These are phyloP conservation scores for Lactarius sp. DNA, from an alignment of 768 basidiomycete species.

Conservation along the genomic window DNA sequence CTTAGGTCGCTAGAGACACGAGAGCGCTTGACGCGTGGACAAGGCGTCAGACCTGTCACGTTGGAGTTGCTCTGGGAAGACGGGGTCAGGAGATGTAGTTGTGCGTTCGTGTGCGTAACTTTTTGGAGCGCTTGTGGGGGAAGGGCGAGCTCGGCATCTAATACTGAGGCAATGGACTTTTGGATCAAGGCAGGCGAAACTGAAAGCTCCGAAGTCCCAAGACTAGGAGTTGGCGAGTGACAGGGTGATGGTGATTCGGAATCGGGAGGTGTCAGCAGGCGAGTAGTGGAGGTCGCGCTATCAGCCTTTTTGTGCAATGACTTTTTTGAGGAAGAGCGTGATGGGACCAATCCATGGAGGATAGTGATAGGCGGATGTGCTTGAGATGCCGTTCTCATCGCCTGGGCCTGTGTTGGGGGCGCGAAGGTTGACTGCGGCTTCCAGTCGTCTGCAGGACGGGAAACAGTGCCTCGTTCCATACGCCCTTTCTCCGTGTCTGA, in stretches of 20 bases:
- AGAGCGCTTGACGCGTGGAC: constrained; percentile 14
- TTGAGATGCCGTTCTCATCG: constrained; percentile 1
- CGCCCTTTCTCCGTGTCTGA: constrained; percentile 3
- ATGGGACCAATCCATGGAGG: neutral
- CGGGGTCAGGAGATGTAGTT: neutral
- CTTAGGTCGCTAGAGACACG: constrained; percentile 10
- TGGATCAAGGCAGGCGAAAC: neutral
- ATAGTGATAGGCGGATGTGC: neutral
- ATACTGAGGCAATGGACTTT: constrained; percentile 26
- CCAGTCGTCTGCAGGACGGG: constrained; percentile 2
- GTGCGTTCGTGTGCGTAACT: constrained; percentile 15
- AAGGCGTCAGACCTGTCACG: neutral
- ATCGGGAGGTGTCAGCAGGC: constrained; percentile 16
- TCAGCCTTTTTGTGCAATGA: constrained; percentile 12
- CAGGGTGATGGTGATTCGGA: neutral
- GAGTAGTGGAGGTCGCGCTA: constrained; percentile 25
- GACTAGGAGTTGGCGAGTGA: constrained; percentile 15
- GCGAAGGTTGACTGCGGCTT: neutral
- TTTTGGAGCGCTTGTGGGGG: constrained; percentile 25
- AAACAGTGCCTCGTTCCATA: neutral
- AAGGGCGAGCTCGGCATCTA: constrained; percentile 25
- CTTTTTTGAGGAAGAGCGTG: neutral
- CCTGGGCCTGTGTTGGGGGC: neutral
- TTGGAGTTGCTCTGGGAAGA: neutral
- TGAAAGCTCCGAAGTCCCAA: neutral